phyloP scores from a whole-genome alignment of 106 monocot genomes.

The Ottelia alismoides region DNA sequence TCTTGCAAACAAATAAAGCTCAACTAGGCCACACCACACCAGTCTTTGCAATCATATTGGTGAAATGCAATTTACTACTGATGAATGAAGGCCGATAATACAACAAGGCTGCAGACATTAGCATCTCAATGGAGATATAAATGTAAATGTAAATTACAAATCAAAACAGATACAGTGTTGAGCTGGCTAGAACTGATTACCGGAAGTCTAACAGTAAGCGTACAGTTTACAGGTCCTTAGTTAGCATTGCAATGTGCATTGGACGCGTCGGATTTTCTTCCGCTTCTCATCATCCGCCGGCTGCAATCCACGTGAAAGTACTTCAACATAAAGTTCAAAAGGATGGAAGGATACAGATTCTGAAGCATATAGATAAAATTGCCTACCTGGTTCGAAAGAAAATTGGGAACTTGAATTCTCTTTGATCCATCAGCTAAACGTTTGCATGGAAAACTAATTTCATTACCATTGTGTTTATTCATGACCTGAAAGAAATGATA shows the following conservation, averaged over 20 bases:
- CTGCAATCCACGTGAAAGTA: slow-evolving; percentile 8
- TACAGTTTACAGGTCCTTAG: too few species aligned
- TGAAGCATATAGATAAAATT: too few species aligned
- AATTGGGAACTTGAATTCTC: slow-evolving; percentile 62
- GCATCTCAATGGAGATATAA: not conserved
- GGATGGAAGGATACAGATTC: too few species aligned
- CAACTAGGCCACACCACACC: too few species aligned
- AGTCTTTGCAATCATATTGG: too few species aligned
- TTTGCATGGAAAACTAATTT: slow-evolving; percentile 42
- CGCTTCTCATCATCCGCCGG: slow-evolving; percentile 18
- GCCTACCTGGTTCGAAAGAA: slow-evolving; percentile 29
- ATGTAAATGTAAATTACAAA: not conserved
- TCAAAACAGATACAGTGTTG: not conserved
- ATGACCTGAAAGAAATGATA: slow-evolving; percentile 34
- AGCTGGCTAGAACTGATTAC: too few species aligned
- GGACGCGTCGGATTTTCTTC: slow-evolving; percentile 11
- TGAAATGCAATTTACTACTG: too few species aligned
- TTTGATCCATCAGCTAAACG: slow-evolving; percentile 84
- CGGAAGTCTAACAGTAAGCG: too few species aligned
- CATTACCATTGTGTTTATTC: slow-evolving; percentile 32
- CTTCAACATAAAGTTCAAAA: too few species aligned
- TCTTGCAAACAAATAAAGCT: too few species aligned
- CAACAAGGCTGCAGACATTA: too few species aligned
- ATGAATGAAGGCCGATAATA: too few species aligned
- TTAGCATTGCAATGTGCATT: slow-evolving; percentile 20